Conservation (phyloP, 2,329 filamentous ascomycete species). For the Sphaerulina vaccinii region DNA sequence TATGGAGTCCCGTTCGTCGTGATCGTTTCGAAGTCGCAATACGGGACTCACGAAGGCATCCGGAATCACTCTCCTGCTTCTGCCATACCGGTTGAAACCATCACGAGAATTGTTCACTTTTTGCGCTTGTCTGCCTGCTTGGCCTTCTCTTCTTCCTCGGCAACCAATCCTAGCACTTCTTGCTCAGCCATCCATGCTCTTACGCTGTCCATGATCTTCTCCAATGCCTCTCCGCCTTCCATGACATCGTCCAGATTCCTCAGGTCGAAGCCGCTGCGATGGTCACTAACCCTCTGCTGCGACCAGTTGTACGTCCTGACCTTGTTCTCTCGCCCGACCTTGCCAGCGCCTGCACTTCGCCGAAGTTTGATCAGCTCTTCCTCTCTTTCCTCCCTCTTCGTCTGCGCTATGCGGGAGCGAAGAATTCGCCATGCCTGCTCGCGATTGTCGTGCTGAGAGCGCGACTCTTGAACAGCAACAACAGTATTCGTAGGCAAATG, state of each 20-base stretch:
- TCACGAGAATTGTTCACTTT: background rate
- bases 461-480: conserved; percentile 88
- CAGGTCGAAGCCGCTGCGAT: conserved; percentile 75
- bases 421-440: conserved; percentile 84
- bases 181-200: conserved; percentile 70
- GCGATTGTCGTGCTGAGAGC: conserved; percentile 86
- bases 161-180: conserved; percentile 66
- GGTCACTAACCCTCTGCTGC: conserved; percentile 82
- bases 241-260: conserved; percentile 81
- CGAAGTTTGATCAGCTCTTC: conserved; percentile 72
- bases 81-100: background rate
- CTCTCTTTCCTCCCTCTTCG: conserved; percentile 76
- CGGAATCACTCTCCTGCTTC: background rate
- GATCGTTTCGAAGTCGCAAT: background rate
- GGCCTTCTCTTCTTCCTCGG: conserved; percentile 31
- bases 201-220: conserved; percentile 75
- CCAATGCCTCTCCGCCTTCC: conserved; percentile 69
- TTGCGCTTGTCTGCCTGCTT: conserved; percentile 14
- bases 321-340: conserved; percentile 89
- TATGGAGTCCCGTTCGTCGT: background rate
- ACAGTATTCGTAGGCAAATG: conserved; percentile 83
- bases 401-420: conserved; percentile 76
- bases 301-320: conserved; percentile 85
- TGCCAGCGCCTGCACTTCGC: conserved; percentile 72
- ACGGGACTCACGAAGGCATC: background rate